Conservation (phyloP, 1,284 basidiomycete genomes). For the Pseudozyma thailandica region DNA sequence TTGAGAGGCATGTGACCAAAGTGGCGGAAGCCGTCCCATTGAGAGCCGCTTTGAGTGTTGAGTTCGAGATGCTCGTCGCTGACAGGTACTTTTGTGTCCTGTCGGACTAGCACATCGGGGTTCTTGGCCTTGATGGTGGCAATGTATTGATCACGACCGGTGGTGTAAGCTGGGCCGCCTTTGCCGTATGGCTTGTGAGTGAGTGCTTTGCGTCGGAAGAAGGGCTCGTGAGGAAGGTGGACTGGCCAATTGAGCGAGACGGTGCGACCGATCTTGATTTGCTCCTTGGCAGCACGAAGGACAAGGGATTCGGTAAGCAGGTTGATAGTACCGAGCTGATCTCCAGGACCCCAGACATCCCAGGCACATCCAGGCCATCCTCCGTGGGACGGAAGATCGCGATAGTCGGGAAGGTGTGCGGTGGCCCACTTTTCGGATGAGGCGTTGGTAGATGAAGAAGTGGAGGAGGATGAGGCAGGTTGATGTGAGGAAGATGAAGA, state of each 20-base stretch:
- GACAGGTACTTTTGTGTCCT: conserved; percentile 35
- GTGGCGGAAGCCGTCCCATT: conserved; percentile 76
- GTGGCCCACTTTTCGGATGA: conserved; percentile 42
- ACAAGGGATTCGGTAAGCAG: conserved; percentile 76
- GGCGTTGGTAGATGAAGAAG: neutral
- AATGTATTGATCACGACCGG: conserved; percentile 30
- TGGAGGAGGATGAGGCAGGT: conserved; percentile 5
- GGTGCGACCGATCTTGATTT: conserved; percentile 71
- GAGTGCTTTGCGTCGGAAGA: conserved; percentile 47
- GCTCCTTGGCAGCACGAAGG: conserved; percentile 74
- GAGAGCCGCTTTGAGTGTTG: conserved; percentile 80
- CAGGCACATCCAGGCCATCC: conserved; percentile 71
- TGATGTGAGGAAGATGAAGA: conserved; percentile 9
- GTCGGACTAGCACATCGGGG: conserved; percentile 20
- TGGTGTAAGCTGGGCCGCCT: conserved; percentile 27
- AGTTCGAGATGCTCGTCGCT: conserved; percentile 68
- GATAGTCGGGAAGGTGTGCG: conserved; percentile 41
- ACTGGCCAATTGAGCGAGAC: conserved; percentile 59
- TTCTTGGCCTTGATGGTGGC: conserved; percentile 14
- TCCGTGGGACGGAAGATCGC: conserved; percentile 50
- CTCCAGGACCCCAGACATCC: conserved; percentile 77
- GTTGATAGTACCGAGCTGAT: conserved; percentile 79
- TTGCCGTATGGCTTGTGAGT: conserved; percentile 48
- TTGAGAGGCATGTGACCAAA: conserved; percentile 57
- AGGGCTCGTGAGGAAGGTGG: conserved; percentile 56